Evolutionary conservation across 2,329 filamentous ascomycete genomes (phyloP), one percentile per base, ranked within the genome.

Genomic region (Aureobasidium melanogenum): DNA sequence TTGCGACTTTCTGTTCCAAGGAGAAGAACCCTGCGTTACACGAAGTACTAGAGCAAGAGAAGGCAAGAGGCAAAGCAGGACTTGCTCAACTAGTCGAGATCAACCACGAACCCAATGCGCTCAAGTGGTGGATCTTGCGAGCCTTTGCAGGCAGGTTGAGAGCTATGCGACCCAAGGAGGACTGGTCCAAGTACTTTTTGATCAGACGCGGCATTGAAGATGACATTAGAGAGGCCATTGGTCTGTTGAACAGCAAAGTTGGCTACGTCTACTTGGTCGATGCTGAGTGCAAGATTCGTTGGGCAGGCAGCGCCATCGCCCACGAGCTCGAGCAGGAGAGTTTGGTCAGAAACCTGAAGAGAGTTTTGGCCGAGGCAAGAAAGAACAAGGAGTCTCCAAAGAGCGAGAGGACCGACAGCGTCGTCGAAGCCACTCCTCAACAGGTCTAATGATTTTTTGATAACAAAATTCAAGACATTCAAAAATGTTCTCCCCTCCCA

Each of bases 181-280:
- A 84, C 60, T 83, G 84, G 73, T 74, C 73, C 24, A 76, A 76
- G 62, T 86, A 85, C 67, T 87, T 87, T 68, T 73, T 86, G 60
- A 78, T 87, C 19, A 75, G 79, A 63, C 81, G 77, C 63, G 83
- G 83, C 2, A 75, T 87, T 24, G 78, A 74, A 15, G 80, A 84
- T 52, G 72, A 77, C 19, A 76, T 86, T 43, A 79, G 81, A 65
- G 82, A 85, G 68, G 78, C 81, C 5, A 81, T 87, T 68, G 84
- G 84, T 5, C 73, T 96, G 71, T 77, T 96, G 71, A 99, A 99
- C 75, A 86, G 85, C 66, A 95, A 92, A 75, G 93, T 97, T 36
- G 93, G 92, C 39, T 97, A 97, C 76, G 88, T 92, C 5, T 99
- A 96, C 74, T 80, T 99, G 51, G 80, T 99, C 62, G 94, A 99